Evolutionary conservation across 2,329 filamentous ascomycete genomes (phyloP).

Genomic region (Fusarium sp.): DNA sequence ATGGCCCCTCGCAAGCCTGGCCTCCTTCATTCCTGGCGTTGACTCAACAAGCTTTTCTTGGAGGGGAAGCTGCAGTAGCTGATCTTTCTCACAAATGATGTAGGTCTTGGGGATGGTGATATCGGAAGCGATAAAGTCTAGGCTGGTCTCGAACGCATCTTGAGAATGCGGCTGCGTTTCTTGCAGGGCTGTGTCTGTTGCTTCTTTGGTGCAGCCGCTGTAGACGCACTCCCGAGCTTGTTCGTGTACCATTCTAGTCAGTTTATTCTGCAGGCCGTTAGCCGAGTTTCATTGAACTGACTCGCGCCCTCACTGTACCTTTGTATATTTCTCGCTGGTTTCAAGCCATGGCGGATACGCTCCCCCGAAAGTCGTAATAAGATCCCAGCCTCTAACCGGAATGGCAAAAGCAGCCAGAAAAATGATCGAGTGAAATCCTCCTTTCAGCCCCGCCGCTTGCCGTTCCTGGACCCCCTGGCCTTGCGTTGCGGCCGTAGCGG

Average conservation of each 20-base stretch:
- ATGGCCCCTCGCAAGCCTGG: slow-evolving; percentile 15
- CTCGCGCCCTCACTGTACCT: background rate
- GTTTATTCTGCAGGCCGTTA: slow-evolving; percentile 7
- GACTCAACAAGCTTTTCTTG: slow-evolving; percentile 20
- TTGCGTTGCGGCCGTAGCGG: slow-evolving; percentile 13
- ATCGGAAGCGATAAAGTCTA: slow-evolving; percentile 22
- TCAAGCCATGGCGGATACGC: slow-evolving; percentile 14
- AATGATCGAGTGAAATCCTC: slow-evolving; percentile 17
- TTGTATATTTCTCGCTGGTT: slow-evolving; percentile 11
- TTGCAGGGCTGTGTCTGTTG: background rate
- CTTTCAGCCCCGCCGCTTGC: background rate
- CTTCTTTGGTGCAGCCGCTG: background rate
- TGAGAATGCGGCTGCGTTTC: slow-evolving; percentile 23
- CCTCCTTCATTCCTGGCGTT: slow-evolving; percentile 11
- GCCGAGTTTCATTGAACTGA: background rate
- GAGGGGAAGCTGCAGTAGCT: background rate
- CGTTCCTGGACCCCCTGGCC: slow-evolving; percentile 9
- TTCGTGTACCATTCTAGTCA: background rate
- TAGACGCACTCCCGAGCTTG: background rate
- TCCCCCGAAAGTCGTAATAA: slow-evolving; percentile 21
- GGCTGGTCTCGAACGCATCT: slow-evolving; percentile 26
- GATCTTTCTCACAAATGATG: slow-evolving; percentile 21
- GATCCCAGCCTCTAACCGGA: slow-evolving; percentile 29
- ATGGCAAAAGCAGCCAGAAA: slow-evolving; percentile 28
- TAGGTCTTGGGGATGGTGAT: slow-evolving; percentile 23